Evolutionary conservation across 1,284 basidiomycete genomes (phyloP).

Genomic region (Ganoderma resinaceum): DNA sequence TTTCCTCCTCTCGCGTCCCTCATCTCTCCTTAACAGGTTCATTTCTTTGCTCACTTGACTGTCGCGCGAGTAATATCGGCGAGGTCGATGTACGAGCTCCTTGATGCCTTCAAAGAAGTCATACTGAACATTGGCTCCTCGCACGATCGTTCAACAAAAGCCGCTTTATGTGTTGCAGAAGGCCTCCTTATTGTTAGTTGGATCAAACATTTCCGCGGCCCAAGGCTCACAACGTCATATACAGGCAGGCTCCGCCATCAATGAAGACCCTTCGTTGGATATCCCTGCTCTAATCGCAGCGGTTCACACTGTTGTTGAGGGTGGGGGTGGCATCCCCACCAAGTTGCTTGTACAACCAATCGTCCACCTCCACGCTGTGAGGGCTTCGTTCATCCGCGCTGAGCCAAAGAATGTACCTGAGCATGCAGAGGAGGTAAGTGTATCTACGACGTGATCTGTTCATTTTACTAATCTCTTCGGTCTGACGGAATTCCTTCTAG

Average conservation of each 20-base stretch:
- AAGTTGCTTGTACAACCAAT: constrained; percentile 72
- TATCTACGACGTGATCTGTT: not conserved
- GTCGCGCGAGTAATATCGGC: constrained; percentile 77
- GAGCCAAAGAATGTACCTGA: constrained; percentile 42
- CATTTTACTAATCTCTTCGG: not conserved
- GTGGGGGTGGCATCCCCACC: constrained; percentile 48
- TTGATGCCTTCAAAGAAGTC: constrained; percentile 85
- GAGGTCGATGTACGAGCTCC: constrained; percentile 77
- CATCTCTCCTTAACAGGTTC: constrained; percentile 60
- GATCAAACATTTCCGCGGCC: not conserved
- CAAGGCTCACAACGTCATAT: not conserved
- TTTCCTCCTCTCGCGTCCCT: not conserved
- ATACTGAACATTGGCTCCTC: constrained; percentile 92
- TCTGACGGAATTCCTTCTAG: constrained; percentile 43
- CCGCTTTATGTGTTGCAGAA: constrained; percentile 87
- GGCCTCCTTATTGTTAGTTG: constrained; percentile 80
- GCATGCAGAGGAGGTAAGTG: constrained; percentile 64
- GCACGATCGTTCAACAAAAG: constrained; percentile 84
- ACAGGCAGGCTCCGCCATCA: constrained; percentile 67
- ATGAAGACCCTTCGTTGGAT: constrained; percentile 54
- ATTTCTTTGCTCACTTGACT: constrained; percentile 90
- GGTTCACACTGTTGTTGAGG: constrained; percentile 71
- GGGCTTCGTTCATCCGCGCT: constrained; percentile 32
- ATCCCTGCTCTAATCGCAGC: constrained; percentile 70
- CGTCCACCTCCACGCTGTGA: constrained; percentile 51